Conservation (phyloP, 768 basidiomycete species). For the Basidioascus undulatus region DNA sequence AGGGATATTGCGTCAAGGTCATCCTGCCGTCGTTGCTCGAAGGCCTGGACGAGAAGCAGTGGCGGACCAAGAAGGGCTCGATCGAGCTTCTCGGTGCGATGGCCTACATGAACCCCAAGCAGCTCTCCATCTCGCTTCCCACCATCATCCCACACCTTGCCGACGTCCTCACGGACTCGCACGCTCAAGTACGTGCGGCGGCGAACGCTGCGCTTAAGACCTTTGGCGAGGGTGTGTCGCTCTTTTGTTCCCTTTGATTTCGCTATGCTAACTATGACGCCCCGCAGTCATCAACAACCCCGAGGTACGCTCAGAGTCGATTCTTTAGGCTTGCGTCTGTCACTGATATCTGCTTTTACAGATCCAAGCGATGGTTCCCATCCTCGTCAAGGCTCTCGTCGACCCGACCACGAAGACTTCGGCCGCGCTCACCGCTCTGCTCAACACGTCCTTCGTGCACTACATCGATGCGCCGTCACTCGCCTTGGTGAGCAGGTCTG, state of each 20-base stretch:
- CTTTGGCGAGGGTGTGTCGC: slow-evolving; percentile 56
- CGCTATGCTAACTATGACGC: neutral
- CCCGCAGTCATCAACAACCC: slow-evolving; percentile 68
- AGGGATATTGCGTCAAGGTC: slow-evolving; percentile 70
- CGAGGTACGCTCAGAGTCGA: no score
- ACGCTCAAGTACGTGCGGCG: slow-evolving; percentile 75
- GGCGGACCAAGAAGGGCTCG: slow-evolving; percentile 85
- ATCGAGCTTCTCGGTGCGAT: slow-evolving; percentile 93
- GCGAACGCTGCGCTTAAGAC: slow-evolving; percentile 91
- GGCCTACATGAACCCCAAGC: slow-evolving; percentile 92
- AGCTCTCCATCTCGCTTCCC: slow-evolving; percentile 79
- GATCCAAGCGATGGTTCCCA: slow-evolving; percentile 68
- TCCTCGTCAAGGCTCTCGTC: slow-evolving; percentile 78
- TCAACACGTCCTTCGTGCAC: slow-evolving; percentile 91
- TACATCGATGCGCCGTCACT: slow-evolving; percentile 94
- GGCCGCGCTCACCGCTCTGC: slow-evolving; percentile 53
- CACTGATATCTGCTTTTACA: no score
- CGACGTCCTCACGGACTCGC: slow-evolving; percentile 84
- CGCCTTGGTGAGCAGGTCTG: slow-evolving; percentile 40
- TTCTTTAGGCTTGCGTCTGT: no score
- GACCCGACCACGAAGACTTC: slow-evolving; percentile 72
- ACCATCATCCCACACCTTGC: slow-evolving; percentile 93
- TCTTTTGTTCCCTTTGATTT: no score
- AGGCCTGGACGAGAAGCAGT: slow-evolving; percentile 90
- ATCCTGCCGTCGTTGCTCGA: slow-evolving; percentile 72